A percentile compares a stretch with the other conserved stretches of the same genome.
Evolutionary conservation across 192 early-diverging fungal genomes (phyloP).

Genomic region (Obelidium mucronatum): DNA sequence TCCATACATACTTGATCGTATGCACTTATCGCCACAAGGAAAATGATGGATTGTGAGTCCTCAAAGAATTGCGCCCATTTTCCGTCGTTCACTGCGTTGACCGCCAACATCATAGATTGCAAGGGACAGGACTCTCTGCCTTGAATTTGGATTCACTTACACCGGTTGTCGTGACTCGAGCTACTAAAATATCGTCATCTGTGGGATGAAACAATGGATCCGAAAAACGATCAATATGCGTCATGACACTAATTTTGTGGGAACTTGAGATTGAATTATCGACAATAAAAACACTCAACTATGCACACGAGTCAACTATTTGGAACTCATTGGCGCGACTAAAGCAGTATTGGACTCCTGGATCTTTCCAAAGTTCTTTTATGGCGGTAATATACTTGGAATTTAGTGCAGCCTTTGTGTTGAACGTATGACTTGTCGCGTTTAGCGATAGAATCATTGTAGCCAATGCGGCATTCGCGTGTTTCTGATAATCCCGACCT

Average conservation of each 20-base stretch:
- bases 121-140: background rate
- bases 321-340: conserved; percentile 43
- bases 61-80: conserved; percentile 70
- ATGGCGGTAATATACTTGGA: background rate
- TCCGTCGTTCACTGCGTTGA: conserved; percentile 59
- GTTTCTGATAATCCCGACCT: conserved; percentile 30
- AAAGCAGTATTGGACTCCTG: conserved; percentile 45
- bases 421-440: conserved; percentile 6
- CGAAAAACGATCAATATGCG: conserved; percentile 54
- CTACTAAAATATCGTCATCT: conserved; percentile 70
- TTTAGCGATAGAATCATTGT: conserved; percentile 38
- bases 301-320: conserved; percentile 50
- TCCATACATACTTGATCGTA: conserved; percentile 63
- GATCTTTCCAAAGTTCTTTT: conserved; percentile 45
- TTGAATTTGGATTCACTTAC: background rate
- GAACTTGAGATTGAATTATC: background rate
- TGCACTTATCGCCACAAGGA: conserved; percentile 61
- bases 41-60: conserved; percentile 65
- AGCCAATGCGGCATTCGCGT: background rate
- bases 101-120: conserved; percentile 68
- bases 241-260: conserved; percentile 27
- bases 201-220: conserved; percentile 60
- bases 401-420: background rate
- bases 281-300: conserved; percentile 33
- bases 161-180: conserved; percentile 24